These are phyloP conservation scores for Tylopilus sp. DNA, from an alignment of 768 basidiomycete species.

Conservation along the genomic window DNA sequence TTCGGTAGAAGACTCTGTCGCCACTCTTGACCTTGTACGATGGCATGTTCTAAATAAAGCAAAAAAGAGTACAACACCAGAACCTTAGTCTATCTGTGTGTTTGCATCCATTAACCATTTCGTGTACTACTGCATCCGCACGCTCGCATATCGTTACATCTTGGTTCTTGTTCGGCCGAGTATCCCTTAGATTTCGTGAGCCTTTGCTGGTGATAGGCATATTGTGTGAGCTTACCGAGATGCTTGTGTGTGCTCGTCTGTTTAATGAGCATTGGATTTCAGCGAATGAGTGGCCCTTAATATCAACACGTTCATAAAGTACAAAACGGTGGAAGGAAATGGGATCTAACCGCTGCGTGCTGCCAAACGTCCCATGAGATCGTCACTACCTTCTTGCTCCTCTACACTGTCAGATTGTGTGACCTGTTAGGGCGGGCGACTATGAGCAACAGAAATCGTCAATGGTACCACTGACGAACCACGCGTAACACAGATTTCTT, in stretches of 20 bases:
- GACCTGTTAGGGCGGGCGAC: conserved; percentile 53
- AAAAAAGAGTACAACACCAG: conserved; percentile 27
- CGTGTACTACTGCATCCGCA: conserved; percentile 1
- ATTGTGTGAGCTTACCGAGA: background rate
- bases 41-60: conserved; percentile 72
- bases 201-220: background rate
- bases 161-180: background rate
- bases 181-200: background rate
- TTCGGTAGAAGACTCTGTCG: conserved; percentile 84
- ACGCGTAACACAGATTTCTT: conserved; percentile 67
- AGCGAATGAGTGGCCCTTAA: conserved; percentile 32
- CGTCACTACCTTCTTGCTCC: conserved; percentile 83
- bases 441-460: conserved; percentile 12
- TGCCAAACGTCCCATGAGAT: conserved; percentile 72
- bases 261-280: conserved; percentile 5
- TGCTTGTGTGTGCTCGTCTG: background rate
- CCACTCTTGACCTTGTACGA: conserved; percentile 84
- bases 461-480: conserved; percentile 29
- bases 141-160: background rate
- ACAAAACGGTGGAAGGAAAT: conserved; percentile 1
- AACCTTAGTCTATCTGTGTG: conserved; percentile 8
- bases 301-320: conserved; percentile 10
- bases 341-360: conserved; percentile 62
- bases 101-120: background rate
- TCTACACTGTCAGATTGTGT: conserved; percentile 82